Percentiles rank a stretch among this genome's conserved stretches.
These are phyloP conservation scores for Thielaviopsis populi DNA, from an alignment of 2,329 filamentous ascomycete species.

Conservation along the genomic window DNA sequence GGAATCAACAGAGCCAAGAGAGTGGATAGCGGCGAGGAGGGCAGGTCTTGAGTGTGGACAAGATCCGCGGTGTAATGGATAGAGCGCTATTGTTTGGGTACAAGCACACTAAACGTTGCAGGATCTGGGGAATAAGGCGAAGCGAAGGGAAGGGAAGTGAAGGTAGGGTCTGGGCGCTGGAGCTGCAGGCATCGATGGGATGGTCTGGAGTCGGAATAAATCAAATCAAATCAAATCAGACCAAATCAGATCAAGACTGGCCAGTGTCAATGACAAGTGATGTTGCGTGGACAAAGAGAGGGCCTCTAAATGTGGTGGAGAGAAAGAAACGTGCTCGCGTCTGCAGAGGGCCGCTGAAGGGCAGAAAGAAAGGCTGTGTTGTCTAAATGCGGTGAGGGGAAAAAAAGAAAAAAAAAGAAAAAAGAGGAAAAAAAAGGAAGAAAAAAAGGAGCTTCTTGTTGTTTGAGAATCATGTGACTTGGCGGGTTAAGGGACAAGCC, in stretches of 20 bases:
- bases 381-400: not conserved
- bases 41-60: not conserved
- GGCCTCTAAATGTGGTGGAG: too few relatives aligned
- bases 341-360: not conserved
- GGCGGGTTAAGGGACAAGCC: not conserved
- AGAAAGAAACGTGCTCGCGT: too few relatives aligned
- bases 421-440: not conserved
- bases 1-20: not conserved
- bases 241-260: not conserved
- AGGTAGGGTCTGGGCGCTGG: not conserved
- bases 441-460: not conserved
- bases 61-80: not conserved
- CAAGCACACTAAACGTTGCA: not conserved
- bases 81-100: conserved; percentile 2
- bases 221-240: not conserved
- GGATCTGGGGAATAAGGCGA: conserved; percentile 1
- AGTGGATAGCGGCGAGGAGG: not conserved
- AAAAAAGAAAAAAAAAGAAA: not conserved
- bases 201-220: too few relatives aligned
- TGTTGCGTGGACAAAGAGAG: not conserved
- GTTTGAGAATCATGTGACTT: not conserved
- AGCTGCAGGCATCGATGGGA: not conserved
- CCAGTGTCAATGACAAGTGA: not conserved
- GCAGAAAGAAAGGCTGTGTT: not conserved
- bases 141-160: conserved; percentile 2